Conservation (phyloP, 371 early-diverging fungal species). For the Mortierella sp. region DNA sequence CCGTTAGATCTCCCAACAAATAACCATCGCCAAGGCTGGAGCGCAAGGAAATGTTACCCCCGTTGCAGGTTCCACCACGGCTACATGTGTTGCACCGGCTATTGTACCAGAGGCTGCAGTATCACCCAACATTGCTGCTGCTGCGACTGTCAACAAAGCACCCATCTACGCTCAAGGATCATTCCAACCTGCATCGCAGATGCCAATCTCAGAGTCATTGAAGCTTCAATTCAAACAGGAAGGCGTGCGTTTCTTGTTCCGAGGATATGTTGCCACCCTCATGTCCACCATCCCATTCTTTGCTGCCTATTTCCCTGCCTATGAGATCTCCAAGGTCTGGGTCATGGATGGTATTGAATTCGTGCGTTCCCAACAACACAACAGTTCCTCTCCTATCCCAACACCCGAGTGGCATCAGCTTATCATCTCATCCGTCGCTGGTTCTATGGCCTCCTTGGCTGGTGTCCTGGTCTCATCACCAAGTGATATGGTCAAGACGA, state of each 20-base stretch:
- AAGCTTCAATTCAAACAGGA: conserved; percentile 45
- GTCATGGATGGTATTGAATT: conserved; percentile 32
- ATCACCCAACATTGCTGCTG: background rate
- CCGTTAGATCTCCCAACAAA: conserved; percentile 51
- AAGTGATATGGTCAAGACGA: conserved; percentile 51
- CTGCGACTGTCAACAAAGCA: conserved; percentile 13
- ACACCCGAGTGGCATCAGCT: conserved; percentile 41
- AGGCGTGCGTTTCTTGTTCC: conserved; percentile 50
- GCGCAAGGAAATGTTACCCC: conserved; percentile 17
- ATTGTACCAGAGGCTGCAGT: conserved; percentile 11
- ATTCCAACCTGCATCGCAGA: conserved; percentile 13
- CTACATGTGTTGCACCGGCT: conserved; percentile 33
- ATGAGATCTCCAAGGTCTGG: conserved; percentile 42
- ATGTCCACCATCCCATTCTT: conserved; percentile 52
- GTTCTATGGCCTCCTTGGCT: conserved; percentile 38
- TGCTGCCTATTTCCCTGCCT: conserved; percentile 52
- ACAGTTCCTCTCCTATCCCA: conserved; percentile 16
- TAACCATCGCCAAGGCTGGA: conserved; percentile 49
- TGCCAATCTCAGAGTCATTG: conserved; percentile 42
- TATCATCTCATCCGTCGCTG: conserved; percentile 39
- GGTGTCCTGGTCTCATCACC: conserved; percentile 50
- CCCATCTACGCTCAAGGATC: conserved; percentile 34
- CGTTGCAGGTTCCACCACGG: conserved; percentile 13
- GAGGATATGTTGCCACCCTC: conserved; percentile 47
- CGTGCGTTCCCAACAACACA: conserved; percentile 16